Evolutionary conservation across 2,329 filamentous ascomycete genomes (phyloP), one percentile per base, ranked within the genome.

Genomic region (Myriosclerotinia duriaeana): DNA sequence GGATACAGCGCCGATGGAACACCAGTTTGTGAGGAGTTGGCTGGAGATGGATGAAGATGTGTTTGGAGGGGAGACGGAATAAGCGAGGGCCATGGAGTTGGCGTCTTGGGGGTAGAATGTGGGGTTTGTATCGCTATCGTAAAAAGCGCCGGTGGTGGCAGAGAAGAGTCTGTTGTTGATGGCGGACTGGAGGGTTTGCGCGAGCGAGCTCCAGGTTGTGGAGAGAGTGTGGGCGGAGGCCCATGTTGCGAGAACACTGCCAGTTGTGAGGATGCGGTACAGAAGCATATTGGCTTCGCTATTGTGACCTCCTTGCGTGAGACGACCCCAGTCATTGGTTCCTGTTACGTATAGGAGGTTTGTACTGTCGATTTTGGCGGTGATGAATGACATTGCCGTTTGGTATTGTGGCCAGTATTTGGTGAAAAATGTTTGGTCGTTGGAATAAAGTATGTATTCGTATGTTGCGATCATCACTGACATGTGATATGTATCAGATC

Each of bases 41-140:
- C 56, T 50, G n/a, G 71, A 73, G 36, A 75, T 72, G 73, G 69
- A 26, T 75, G 77, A 80, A 80, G 84, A 42, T 71, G 73, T 9
- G 75, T 72, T 26, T 5, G 66, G 20, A 30, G 67, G 53, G 5
- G 70, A 67, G 22, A 69, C 69, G 14, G 40, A 56, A 64, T 69
- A 74, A 46, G 80, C 76, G 8, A 86, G 73, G 0, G 84, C 81
- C 74, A 87, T 79, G 62, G 81, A 80, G 75, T 88, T 88, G 20
- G 80, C 85, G 69, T 87, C 85, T 76, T 89, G 85, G 0, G 86
- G 84, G 68, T 84, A 78, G 4, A 89, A 77, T 0, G 79, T 79
- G 2, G 80, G 82, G 69, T 85, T 86, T 73, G 81, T 82, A 48
- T 80, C 80, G 65, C 64, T 71, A 40, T 75, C 68, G 66, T 72